A percentile compares a stretch with the other conserved stretches of the same genome.
These are phyloP conservation scores for Nelumbo lutea DNA, from an alignment of 164 flowering plant species.

Conservation along the genomic window DNA sequence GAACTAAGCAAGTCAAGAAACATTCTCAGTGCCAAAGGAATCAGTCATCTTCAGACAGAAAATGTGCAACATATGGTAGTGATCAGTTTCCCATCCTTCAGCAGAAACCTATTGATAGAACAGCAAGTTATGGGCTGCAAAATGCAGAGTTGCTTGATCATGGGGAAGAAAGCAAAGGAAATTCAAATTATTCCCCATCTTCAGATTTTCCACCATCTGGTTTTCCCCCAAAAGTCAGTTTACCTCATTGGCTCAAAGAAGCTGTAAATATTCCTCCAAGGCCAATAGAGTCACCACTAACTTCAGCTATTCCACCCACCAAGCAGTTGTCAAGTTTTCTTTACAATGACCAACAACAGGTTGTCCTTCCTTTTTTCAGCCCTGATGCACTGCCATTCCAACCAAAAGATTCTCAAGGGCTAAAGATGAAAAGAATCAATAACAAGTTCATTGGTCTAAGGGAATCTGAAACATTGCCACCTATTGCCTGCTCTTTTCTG, in stretches of 20 bases:
- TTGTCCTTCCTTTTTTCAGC: slow-evolving; percentile 74
- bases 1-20: too few relatives aligned
- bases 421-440: slow-evolving; percentile 4
- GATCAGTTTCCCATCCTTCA: slow-evolving; percentile 30
- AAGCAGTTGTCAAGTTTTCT: slow-evolving; percentile 80
- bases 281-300: slow-evolving; percentile 53
- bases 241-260: slow-evolving; percentile 98
- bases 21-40: too few relatives aligned
- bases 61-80: slow-evolving; percentile 28
- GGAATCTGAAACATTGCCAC: slow-evolving; percentile 6
- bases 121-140: slow-evolving; percentile 11
- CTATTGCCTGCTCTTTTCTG: slow-evolving; percentile 9
- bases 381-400: slow-evolving; percentile 72
- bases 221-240: slow-evolving; percentile 47
- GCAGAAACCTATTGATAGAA: slow-evolving; percentile 22
- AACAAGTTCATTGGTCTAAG: slow-evolving; percentile 8
- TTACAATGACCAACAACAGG: slow-evolving; percentile 67
- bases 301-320: slow-evolving; percentile 79
- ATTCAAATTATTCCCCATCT: slow-evolving; percentile 16
- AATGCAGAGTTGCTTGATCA: too few relatives aligned
- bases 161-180: too few relatives aligned
- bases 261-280: slow-evolving; percentile 64
- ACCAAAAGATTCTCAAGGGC: slow-evolving; percentile 65
- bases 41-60: slow-evolving; percentile 15
- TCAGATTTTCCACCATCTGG: slow-evolving; percentile 35